Evolutionary conservation across 495 filamentous ascomycete genomes (phyloP).

Genomic region (Melanomma pulvis-pyrius): DNA sequence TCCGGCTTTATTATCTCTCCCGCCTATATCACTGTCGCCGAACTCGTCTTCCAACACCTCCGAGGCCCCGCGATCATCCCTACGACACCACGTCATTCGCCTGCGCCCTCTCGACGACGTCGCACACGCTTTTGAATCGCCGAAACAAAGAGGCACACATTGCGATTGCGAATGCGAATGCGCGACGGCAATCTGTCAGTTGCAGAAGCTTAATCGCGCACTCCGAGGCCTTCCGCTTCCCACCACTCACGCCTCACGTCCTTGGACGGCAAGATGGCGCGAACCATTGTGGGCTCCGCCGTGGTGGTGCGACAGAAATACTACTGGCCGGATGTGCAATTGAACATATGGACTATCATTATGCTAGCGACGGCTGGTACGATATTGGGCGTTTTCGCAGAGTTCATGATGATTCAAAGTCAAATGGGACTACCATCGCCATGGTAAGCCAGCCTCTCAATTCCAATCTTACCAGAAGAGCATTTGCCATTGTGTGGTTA

Average conservation of each 20-base stretch:
- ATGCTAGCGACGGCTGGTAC: constrained; percentile 77
- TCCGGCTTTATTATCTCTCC: neutral
- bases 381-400: constrained; percentile 83
- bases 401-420: constrained; percentile 79
- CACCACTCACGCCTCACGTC: neutral
- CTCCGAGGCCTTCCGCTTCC: neutral
- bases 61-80: neutral
- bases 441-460: constrained; percentile 63
- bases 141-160: neutral
- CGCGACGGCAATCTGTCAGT: neutral
- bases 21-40: neutral
- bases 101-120: neutral
- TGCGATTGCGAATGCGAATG: neutral
- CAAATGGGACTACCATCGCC: constrained; percentile 71
- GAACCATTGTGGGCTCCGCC: constrained; percentile 35
- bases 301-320: constrained; percentile 63
- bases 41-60: neutral
- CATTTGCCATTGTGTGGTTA: neutral
- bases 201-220: neutral
- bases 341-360: constrained; percentile 90
- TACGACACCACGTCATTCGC: neutral
- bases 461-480: neutral
- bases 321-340: constrained; percentile 90
- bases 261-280: constrained; percentile 25
- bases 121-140: neutral